phyloP scores from a whole-genome alignment of 352 stramenopile species.

The Pythium aphanidermatum region DNA sequence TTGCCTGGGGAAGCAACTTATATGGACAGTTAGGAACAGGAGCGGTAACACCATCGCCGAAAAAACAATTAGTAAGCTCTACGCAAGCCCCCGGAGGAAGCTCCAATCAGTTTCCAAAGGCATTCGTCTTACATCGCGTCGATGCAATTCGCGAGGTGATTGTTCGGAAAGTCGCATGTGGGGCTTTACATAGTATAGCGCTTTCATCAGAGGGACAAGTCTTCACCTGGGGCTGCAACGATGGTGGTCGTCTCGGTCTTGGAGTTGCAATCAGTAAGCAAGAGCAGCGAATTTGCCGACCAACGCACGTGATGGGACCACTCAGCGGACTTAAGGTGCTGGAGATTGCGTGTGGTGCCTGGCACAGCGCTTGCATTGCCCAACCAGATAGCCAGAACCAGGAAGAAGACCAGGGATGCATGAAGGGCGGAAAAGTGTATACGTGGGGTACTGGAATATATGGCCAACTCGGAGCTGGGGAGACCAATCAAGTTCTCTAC shows the following conservation, averaged over 20 bases:
- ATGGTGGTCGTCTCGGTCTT: slow-evolving; percentile 65
- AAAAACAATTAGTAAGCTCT: slow-evolving; percentile 9
- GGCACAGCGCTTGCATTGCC: slow-evolving; percentile 68
- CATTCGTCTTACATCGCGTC: slow-evolving; percentile 53
- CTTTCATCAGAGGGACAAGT: slow-evolving; percentile 81
- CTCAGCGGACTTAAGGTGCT: slow-evolving; percentile 32
- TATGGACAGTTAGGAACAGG: slow-evolving; percentile 54
- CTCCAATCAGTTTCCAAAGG: slow-evolving; percentile 32
- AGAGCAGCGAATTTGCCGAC: slow-evolving; percentile 21
- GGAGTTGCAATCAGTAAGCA: background rate
- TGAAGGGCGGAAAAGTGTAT: slow-evolving; percentile 26
- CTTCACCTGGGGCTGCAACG: slow-evolving; percentile 92
- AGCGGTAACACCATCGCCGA: background rate
- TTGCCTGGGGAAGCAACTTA: slow-evolving; percentile 71
- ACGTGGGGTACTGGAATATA: slow-evolving; percentile 74
- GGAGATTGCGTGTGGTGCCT: slow-evolving; percentile 61
- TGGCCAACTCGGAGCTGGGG: slow-evolving; percentile 53
- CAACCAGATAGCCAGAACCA: slow-evolving; percentile 10
- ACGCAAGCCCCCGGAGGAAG: background rate
- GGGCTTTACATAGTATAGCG: slow-evolving; percentile 88
- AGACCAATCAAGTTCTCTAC: slow-evolving; percentile 28
- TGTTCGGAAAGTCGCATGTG: slow-evolving; percentile 82
- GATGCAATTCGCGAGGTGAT: slow-evolving; percentile 35
- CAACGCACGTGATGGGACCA: slow-evolving; percentile 28
- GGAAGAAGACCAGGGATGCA: background rate